phyloP scores from a whole-genome alignment of 495 filamentous ascomycete species.

The Tricharina praecox region DNA sequence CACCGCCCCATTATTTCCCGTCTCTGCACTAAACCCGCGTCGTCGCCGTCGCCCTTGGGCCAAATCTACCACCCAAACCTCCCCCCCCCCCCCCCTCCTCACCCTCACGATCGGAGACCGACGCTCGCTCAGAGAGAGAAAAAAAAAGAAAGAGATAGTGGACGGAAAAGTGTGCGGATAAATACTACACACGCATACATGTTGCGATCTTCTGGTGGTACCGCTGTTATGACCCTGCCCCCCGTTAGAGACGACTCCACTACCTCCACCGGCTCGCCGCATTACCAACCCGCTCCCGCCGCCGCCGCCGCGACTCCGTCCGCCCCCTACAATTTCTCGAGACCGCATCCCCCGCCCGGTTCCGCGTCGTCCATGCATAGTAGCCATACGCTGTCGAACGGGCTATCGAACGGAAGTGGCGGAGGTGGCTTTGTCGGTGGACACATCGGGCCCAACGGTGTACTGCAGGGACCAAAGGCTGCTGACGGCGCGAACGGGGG shows the following conservation, averaged over 20 bases:
- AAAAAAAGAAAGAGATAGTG: too few relatives aligned
- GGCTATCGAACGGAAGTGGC: background rate
- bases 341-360: conserved; percentile 15
- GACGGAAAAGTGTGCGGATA: too few relatives aligned
- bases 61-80: too few relatives aligned
- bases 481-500: background rate
- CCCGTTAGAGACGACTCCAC: conserved; percentile 18
- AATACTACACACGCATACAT: conserved; percentile 14
- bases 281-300: conserved; percentile 16
- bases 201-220: conserved; percentile 20
- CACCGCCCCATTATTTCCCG: too few relatives aligned
- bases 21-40: too few relatives aligned
- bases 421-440: background rate
- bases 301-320: too few relatives aligned
- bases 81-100: too few relatives aligned
- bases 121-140: too few relatives aligned
- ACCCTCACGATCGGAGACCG: too few relatives aligned
- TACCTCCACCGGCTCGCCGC: conserved; percentile 10
- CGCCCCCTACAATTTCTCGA: conserved; percentile 23
- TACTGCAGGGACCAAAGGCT: background rate
- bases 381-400: background rate
- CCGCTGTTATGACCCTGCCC: conserved; percentile 25
- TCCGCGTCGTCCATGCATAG: conserved; percentile 1
- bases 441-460: conserved; percentile 2
- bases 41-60: too few relatives aligned